Evolutionary conservation across 208 protist species (phyloP), one percentile per base, ranked within the genome.

Genomic region (Crithidia brevicula): DNA sequence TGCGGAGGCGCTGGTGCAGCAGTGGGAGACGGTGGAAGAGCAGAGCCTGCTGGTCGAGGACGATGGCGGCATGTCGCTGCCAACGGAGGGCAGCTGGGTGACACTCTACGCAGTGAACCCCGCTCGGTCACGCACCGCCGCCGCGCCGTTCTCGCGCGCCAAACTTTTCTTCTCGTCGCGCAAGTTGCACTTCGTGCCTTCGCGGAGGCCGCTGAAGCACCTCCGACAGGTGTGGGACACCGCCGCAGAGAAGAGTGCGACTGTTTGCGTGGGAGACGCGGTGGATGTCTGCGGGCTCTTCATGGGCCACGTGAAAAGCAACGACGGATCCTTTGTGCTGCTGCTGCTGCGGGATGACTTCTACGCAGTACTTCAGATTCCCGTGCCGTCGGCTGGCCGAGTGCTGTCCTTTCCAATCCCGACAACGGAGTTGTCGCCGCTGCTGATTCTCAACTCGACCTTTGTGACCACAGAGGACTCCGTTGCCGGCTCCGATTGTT

Each of bases 61-160:
- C 16, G 58, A 59, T 3, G 46, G 72, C 4, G 70, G 73, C n/a
- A 47, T 65, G n/a, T 63, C 68, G 7, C 70, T 89, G 52, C 89
- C 86, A 5, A 34, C 53, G 20, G 85, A 92, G 62, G 86, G 86
- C 0, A 74, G 77, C 40, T 62, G 25, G 13, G 66, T 90, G 36
- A 57, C 83, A 34, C 52, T 89, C 8, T 95, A 88, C 58, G 86
- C 81, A 0, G 34, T 95, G 11, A 89, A 80, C n/a, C 89, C 89
- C 3, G 72, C 86, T 38, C 77, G 82, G 27, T 73, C 69, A 18
- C 57, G 69, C 66, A 85, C 43, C 43, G 79, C 81, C 9, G 73
- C 80, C 7, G 76, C 82, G 6, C 87, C 89, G 2, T 95, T 95
- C 58, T 27, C 74, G 8, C 60, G 71, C 18, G 74, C 89, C 11